Evolutionary conservation across 2,329 filamentous ascomycete genomes (phyloP).

Genomic region (Colletotrichum neosansevieriae): DNA sequence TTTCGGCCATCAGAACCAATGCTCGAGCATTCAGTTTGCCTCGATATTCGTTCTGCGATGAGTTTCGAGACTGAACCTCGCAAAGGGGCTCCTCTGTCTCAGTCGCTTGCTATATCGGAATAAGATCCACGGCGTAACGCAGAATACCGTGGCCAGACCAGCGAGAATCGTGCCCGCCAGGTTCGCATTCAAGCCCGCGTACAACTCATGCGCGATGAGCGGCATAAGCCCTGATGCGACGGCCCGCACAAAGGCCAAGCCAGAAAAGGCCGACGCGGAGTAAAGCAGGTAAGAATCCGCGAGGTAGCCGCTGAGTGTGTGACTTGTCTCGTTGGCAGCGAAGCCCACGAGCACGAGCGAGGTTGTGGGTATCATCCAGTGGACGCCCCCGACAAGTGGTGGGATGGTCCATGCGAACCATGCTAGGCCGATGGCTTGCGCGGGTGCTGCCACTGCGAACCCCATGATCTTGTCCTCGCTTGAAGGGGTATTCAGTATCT

Average conservation of each 20-base stretch:
- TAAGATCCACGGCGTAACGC: conserved; percentile 42
- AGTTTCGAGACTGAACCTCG: conserved; percentile 43
- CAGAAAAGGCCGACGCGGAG: conserved; percentile 45
- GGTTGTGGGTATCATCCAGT: conserved; percentile 55
- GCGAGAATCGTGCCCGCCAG: conserved; percentile 44
- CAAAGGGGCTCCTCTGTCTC: conserved; percentile 44
- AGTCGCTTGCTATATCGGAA: conserved; percentile 43
- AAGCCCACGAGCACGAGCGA: conserved; percentile 59
- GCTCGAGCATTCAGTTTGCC: conserved; percentile 16
- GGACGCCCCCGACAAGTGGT: conserved; percentile 47
- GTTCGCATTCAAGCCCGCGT: conserved; percentile 42
- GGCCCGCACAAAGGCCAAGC: conserved; percentile 44
- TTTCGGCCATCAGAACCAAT: neutral
- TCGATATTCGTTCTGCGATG: conserved; percentile 40
- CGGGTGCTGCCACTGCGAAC: conserved; percentile 58
- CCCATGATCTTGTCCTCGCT: conserved; percentile 46
- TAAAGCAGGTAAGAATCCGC: conserved; percentile 45
- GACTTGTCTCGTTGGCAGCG: conserved; percentile 55
- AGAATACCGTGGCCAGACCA: conserved; percentile 41
- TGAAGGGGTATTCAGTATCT: neutral
- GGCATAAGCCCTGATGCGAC: conserved; percentile 45
- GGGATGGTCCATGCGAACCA: conserved; percentile 62
- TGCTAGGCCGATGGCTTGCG: conserved; percentile 58
- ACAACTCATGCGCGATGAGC: conserved; percentile 44
- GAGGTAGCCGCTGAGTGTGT: conserved; percentile 45